These are phyloP conservation scores for Curvularia verruculosa DNA, from an alignment of 2,329 filamentous ascomycete species.

Conservation along the genomic window DNA sequence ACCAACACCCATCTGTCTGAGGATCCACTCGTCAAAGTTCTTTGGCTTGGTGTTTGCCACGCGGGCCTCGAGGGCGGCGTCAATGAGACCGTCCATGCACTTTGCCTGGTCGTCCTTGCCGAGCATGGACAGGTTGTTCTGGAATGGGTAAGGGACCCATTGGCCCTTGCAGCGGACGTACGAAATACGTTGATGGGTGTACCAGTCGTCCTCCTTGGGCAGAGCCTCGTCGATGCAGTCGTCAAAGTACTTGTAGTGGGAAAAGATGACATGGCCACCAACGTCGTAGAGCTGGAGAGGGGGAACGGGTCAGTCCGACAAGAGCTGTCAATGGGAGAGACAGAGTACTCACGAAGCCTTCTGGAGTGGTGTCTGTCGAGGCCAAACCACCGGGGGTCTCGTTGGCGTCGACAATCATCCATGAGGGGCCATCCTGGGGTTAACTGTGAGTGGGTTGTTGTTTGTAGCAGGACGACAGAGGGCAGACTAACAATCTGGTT, in stretches of 20 bases:
- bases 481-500: conserved; percentile 81
- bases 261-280: conserved; percentile 98
- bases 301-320: conserved; percentile 31
- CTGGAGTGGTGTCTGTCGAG: conserved; percentile 90
- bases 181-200: conserved; percentile 95
- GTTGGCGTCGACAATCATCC: conserved; percentile 93
- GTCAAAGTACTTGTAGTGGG: conserved; percentile 99
- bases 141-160: conserved; percentile 99
- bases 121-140: conserved; percentile 99
- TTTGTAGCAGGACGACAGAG: conserved; percentile 31
- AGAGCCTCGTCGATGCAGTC: conserved; percentile 98
- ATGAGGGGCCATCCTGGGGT: conserved; percentile 84
- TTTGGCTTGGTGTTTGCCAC: conserved; percentile 90
- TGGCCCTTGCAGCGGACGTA: conserved; percentile 96
- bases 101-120: conserved; percentile 96
- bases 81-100: conserved; percentile 94
- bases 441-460: no score
- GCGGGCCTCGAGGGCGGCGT: conserved; percentile 85
- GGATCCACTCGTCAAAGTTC: conserved; percentile 98
- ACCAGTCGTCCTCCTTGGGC: conserved; percentile 94
- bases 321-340: conserved; percentile 12
- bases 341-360: conserved; percentile 84
- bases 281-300: conserved; percentile 98
- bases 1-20: conserved; percentile 87
- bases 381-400: conserved; percentile 94